phyloP scores from a whole-genome alignment of 108 stramenopile species.

The Cyclotella choctawhatcheeana region DNA sequence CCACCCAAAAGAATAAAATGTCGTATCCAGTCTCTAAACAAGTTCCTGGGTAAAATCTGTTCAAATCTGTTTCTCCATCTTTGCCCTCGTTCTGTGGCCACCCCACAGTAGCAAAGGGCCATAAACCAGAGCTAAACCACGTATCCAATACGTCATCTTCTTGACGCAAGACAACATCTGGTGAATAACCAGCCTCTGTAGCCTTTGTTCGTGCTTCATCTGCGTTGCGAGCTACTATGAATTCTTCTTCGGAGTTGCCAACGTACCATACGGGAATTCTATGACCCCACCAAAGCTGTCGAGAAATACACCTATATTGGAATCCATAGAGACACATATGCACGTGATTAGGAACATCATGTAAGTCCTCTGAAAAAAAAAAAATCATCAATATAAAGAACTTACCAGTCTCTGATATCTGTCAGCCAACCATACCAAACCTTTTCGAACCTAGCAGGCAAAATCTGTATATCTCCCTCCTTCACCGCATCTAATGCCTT shows the following conservation, averaged over 20 bases:
- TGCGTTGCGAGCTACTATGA: conserved; percentile 88
- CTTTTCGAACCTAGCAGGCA: conserved; percentile 93
- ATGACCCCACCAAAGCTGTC: conserved; percentile 99
- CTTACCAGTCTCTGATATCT: conserved; percentile 95
- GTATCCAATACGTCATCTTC: conserved; percentile 97
- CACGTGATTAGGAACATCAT: not conserved
- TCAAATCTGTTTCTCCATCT: conserved; percentile 66
- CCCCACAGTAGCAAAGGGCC: conserved; percentile 97
- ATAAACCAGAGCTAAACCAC: conserved; percentile 98
- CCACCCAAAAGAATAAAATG: conserved; percentile 99
- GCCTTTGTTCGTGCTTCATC: conserved; percentile 85
- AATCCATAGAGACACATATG: not conserved
- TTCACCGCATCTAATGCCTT: conserved; percentile 90
- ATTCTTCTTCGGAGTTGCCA: conserved; percentile 74
- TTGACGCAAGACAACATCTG: conserved; percentile 79
- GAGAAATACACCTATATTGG: conserved; percentile 69
- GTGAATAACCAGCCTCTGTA: conserved; percentile 59
- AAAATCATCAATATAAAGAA: not conserved
- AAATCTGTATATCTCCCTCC: conserved; percentile 88
- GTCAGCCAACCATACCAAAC: conserved; percentile 94
- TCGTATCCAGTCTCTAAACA: conserved; percentile 99
- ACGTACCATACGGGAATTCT: conserved; percentile 96
- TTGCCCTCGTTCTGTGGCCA: conserved; percentile 84
- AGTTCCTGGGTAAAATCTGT: conserved; percentile 92
- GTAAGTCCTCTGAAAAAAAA: not conserved